phyloP scores from a whole-genome alignment of 2,329 filamentous ascomycete species.

The Paraphoma sp. region DNA sequence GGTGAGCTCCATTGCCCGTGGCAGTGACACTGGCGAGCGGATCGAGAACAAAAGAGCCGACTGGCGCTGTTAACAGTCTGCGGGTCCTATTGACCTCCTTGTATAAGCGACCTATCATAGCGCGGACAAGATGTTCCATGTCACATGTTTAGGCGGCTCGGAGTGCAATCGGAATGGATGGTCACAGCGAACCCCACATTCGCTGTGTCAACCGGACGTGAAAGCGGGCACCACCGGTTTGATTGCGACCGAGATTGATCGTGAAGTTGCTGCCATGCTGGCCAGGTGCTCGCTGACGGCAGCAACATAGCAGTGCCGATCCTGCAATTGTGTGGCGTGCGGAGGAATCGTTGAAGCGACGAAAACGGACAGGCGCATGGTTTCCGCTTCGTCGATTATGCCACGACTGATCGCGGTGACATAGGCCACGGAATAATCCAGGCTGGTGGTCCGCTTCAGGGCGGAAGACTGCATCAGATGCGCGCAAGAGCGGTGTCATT shows the following conservation, averaged over 20 bases:
- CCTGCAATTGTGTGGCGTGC: neutral
- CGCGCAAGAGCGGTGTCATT: conserved; percentile 4
- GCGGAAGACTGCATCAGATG: conserved; percentile 3
- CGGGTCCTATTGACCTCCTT: neutral
- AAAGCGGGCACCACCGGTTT: conserved; percentile 1
- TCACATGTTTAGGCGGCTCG: conserved; percentile 9
- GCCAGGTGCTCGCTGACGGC: neutral
- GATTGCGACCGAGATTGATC: conserved; percentile 8
- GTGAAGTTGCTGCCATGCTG: conserved; percentile 1
- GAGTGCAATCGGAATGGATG: conserved; percentile 3
- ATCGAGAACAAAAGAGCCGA: neutral
- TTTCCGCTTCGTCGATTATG: neutral
- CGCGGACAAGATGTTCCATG: conserved; percentile 1
- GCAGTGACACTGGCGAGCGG: too few species aligned
- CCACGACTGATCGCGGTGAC: neutral
- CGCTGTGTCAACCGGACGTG: conserved; percentile 1
- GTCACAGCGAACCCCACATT: conserved; percentile 14
- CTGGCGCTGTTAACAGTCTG: neutral
- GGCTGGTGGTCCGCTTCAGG: conserved; percentile 4
- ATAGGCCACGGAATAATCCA: conserved; percentile 1
- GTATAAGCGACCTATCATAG: neutral
- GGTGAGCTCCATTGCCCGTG: too few species aligned
- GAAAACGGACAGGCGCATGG: neutral
- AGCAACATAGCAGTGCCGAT: neutral
- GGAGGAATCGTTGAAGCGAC: neutral